phyloP scores from a whole-genome alignment of 1,284 basidiomycete genomes.

The Naganishia albida region DNA sequence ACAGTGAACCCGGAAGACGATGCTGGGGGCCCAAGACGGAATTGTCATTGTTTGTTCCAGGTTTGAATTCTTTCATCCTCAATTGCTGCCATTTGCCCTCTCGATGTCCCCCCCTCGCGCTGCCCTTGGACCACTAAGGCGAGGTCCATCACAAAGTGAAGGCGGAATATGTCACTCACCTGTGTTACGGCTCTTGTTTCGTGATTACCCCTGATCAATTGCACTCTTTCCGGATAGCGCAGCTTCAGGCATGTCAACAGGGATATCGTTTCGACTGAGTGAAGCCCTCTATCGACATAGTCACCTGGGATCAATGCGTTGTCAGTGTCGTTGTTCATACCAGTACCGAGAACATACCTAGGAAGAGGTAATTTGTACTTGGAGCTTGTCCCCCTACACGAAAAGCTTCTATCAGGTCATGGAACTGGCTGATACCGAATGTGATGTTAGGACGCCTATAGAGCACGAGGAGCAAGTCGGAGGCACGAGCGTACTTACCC shows the following conservation, averaged over 20 bases:
- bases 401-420: constrained; percentile 98
- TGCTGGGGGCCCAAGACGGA: neutral
- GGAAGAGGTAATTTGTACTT: constrained; percentile 95
- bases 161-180: constrained; percentile 57
- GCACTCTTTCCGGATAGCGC: constrained; percentile 94
- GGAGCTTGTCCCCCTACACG: constrained; percentile 96
- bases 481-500: constrained; percentile 66
- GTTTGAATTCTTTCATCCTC: constrained; percentile 23
- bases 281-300: constrained; percentile 95
- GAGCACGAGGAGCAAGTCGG: neutral
- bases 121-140: too few species aligned
- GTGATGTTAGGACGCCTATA: neutral
- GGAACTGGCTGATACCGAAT: constrained; percentile 75
- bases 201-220: constrained; percentile 96
- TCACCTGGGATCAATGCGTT: constrained; percentile 65
- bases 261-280: constrained; percentile 98
- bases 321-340: constrained; percentile 16
- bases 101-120: neutral
- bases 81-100: neutral
- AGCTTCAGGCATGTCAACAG: constrained; percentile 95
- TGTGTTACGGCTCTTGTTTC: constrained; percentile 98
- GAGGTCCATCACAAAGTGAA: neutral
- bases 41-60: constrained; percentile 14
- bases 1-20: neutral
- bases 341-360: constrained; percentile 63